phyloP scores from a whole-genome alignment of 1,284 basidiomycete genomes.

The Ceratorhiza oryzae-sativae region DNA sequence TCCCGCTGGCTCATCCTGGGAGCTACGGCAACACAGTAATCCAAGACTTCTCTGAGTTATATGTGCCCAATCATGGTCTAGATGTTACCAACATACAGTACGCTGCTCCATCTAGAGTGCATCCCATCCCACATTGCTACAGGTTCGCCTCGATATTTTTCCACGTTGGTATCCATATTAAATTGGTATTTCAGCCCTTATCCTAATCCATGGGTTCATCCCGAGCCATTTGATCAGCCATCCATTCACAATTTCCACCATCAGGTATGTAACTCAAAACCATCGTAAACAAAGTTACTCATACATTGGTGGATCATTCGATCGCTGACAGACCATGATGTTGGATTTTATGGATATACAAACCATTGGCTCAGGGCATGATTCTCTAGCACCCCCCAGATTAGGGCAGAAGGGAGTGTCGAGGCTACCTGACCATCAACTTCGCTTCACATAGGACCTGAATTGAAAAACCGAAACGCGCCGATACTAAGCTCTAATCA shows the following conservation, averaged over 20 bases:
- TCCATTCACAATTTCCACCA: constrained; percentile 1
- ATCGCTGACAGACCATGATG: not conserved
- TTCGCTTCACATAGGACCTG: not conserved
- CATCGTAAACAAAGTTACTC: not conserved
- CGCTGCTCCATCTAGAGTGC: no score
- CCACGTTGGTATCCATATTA: not conserved
- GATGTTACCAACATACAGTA: not conserved
- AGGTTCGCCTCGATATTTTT: not conserved
- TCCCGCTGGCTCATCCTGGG: not conserved
- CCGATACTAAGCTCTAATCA: not conserved
- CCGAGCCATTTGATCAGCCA: no score
- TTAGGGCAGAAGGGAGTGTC: not conserved
- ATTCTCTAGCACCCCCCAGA: not conserved
- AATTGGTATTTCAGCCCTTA: not conserved
- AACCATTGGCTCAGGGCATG: not conserved
- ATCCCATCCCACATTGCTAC: not conserved
- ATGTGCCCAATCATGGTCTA: not conserved
- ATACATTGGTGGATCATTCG: no score
- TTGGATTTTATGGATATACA: no score
- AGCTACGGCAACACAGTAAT: not conserved
- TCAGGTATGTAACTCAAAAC: not conserved
- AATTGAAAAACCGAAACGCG: not conserved
- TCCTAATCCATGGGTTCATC: no score
- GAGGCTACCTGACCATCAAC: not conserved
- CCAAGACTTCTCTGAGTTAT: not conserved